phyloP scores from a whole-genome alignment of 805 yeast genomes.

The Wickerhamomyces alni region DNA sequence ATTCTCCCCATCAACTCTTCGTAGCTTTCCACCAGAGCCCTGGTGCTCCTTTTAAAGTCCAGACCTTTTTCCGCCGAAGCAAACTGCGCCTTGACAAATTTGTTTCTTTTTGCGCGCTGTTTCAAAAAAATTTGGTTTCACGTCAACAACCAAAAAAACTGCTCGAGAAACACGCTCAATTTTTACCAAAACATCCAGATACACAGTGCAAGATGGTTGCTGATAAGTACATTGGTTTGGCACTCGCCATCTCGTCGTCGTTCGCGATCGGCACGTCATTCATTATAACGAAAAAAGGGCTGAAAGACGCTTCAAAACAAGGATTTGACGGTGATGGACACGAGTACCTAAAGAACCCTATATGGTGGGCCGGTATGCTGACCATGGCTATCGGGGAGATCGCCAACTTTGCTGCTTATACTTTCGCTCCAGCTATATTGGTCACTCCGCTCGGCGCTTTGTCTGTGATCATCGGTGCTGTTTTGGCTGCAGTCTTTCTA shows the following conservation, averaged over 20 bases:
- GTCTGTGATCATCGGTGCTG: slow-evolving; percentile 87
- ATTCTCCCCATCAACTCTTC: too few relatives aligned
- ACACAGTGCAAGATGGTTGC: slow-evolving; percentile 45
- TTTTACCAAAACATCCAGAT: neutral
- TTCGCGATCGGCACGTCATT: slow-evolving; percentile 88
- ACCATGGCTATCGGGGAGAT: slow-evolving; percentile 90
- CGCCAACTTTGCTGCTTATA: slow-evolving; percentile 91
- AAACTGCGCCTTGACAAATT: too few relatives aligned
- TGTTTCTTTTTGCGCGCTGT: too few relatives aligned
- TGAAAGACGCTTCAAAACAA: slow-evolving; percentile 61
- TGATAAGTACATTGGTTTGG: slow-evolving; percentile 85
- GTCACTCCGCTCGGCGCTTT: slow-evolving; percentile 92
- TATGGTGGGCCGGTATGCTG: slow-evolving; percentile 92
- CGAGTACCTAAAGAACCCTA: slow-evolving; percentile 74
- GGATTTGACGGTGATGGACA: slow-evolving; percentile 69
- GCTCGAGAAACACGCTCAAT: too few relatives aligned
- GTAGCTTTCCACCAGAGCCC: too few relatives aligned
- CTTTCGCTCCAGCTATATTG: slow-evolving; percentile 89
- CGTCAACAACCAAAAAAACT: neutral
- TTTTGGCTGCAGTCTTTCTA: slow-evolving; percentile 76
- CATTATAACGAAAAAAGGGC: slow-evolving; percentile 83
- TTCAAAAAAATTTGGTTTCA: too few relatives aligned
- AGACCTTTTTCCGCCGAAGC: too few relatives aligned
- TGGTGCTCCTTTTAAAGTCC: too few relatives aligned
- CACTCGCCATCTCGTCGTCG: slow-evolving; percentile 80